Base-by-base conservation (phyloP, 305 asterid genomes). In the Fraxinus paxiana region DNA sequence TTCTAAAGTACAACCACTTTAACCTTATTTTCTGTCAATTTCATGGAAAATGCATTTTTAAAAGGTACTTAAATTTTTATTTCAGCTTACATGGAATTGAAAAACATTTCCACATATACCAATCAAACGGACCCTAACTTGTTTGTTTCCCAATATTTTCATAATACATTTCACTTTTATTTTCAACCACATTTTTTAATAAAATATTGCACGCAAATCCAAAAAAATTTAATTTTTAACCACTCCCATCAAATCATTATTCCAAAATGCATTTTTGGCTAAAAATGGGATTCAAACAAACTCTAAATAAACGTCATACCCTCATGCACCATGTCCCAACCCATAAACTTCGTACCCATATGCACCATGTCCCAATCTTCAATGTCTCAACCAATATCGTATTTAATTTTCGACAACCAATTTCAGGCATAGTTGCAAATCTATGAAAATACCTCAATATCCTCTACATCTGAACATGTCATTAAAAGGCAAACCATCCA, bases 381-480 rank as follows among this genome's bases (percentile, higher is more conserved):
- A 38, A 9, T 38, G 46, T 38, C 70, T 43, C 70, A 20, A 59
- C 13, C 31, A 20, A 22, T 18, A 67, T 34, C 76, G 33, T 70
- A 80, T 28, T 54, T 74, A 56, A 70, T 38, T 59, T 31, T 77
- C 79, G 77, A 80, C 81, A 54, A 76, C 46, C 69, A 76, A 13
- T 12, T 22, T 26, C 4, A 4, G 78, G 80, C 38, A 81, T 54
- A 46, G n/a, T 4, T 61, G 33, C 82, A 80, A 75, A 72, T 7
- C 13, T 26, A 76, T 20, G 77, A 54, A 41, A 71, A 63, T 33
- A 76, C 77, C 73, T 78, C 82, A 71, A 79, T 77, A 34, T 59
- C 83, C 87, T 79, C 86, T 77, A 63, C 6, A 73, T 28, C 30
- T 28, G 61, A 75, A 80, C 65, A 74, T 26, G 82, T 51, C 69